Evolutionary conservation across 2,329 filamentous ascomycete genomes (phyloP), one percentile per base, ranked within the genome.

Genomic region (Furcasterigmium furcatum): DNA sequence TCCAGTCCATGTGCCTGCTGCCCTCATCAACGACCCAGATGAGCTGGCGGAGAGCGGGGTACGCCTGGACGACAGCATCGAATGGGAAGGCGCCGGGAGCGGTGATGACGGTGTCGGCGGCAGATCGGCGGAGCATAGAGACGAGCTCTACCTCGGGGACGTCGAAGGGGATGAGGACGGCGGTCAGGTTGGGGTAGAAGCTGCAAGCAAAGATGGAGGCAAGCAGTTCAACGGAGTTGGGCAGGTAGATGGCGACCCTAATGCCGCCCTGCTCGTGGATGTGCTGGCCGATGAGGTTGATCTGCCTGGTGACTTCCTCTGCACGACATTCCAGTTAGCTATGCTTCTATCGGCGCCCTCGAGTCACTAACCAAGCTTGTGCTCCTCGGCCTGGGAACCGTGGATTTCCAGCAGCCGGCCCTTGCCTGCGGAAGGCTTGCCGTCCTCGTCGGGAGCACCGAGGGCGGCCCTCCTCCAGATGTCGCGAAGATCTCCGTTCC

Each of bases 1-100:
- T 91, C 91, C 92, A 99, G 66, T 96, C 91, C 77, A 99, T 87
- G 62, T 97, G 92, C 55, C 83, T 82, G 70, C 85, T 96, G 35
- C 90, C 90, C 59, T 90, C 81, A 57, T 96, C 92, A 5, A 95
- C 90, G 12, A 96, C 91, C 89, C 91, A 97, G 55, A 96, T 80
- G 25, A 96, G 76, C 55, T 91, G 82, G 50, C 84, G 84, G 38
- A 99, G 76, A 30, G 79, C 76, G 5, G 84, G 77, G 57, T 88
- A 90, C 44, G 74, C 77, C 57, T 84, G 80, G 43, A 83, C 77
- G 12, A 95, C 78, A 30, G 78, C 71, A 51, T 90, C 84, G 36
- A 96, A 82, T 19, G 94, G 88, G 47, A 97, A 79, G n/a, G 87
- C 83, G 35, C 94, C 94, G 4, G 92, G 91, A 25, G 87, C 84